Conservation (phyloP, 257 asterid genomes). For the Nicotiana knightiana region DNA sequence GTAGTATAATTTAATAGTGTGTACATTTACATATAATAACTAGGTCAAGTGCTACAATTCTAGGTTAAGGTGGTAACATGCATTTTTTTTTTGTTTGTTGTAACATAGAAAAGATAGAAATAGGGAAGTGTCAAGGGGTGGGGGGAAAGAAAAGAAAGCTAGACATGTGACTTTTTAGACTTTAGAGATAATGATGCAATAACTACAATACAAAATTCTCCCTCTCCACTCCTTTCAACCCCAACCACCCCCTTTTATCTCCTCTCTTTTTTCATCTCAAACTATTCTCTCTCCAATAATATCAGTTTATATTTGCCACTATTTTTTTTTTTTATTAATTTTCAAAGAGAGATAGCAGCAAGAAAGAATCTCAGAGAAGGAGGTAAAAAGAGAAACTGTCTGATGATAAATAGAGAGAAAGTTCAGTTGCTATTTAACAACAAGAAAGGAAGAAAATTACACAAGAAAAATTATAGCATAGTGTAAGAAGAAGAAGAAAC, state of each 20-base stretch:
- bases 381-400: neutral
- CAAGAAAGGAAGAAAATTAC: neutral
- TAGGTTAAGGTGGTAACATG: conserved; percentile 3
- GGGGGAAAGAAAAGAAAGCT: neutral
- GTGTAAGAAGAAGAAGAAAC: neutral
- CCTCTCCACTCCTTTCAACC: neutral
- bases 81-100: neutral
- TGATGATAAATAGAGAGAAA: neutral
- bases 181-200: conserved; percentile 7
- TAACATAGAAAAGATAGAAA: neutral
- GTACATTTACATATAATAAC: no score
- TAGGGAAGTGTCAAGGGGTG: neutral
- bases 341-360: neutral
- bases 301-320: neutral
- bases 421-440: neutral
- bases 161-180: conserved; percentile 3
- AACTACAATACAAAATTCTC: neutral
- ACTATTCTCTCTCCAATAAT: conserved; percentile 10
- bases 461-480: neutral
- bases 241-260: neutral
- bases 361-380: neutral
- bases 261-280: neutral
- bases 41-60: neutral
- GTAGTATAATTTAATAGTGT: no score
- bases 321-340: neutral